These are phyloP conservation scores for Pyronema omphalodes DNA, from an alignment of 495 filamentous ascomycete species.

Conservation along the genomic window DNA sequence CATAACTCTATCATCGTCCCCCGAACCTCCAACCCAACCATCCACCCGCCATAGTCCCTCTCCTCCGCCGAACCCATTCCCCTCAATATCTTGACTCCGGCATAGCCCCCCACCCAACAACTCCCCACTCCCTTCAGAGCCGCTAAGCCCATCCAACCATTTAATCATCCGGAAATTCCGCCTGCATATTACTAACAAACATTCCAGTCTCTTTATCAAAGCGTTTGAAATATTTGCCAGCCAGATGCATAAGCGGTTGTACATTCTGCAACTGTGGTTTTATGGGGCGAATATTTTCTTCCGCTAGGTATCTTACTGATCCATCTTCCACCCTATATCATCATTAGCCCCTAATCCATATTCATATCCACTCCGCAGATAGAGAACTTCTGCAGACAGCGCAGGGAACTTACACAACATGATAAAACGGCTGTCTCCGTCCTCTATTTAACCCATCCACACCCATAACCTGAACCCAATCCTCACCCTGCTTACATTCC, in stretches of 20 bases:
- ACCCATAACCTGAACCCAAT: slow-evolving; percentile 39
- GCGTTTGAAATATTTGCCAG: slow-evolving; percentile 76
- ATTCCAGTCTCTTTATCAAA: slow-evolving; percentile 46
- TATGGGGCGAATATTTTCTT: slow-evolving; percentile 59
- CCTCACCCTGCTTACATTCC: slow-evolving; percentile 35
- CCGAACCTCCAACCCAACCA: too few relatives aligned
- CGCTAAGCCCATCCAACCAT: background rate
- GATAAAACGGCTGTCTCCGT: slow-evolving; percentile 64
- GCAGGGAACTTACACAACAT: slow-evolving; percentile 48
- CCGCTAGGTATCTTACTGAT: slow-evolving; percentile 58
- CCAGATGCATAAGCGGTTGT: slow-evolving; percentile 41
- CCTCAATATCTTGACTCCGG: too few relatives aligned
- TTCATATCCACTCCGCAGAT: too few relatives aligned
- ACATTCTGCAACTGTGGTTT: slow-evolving; percentile 30
- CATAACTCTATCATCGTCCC: too few relatives aligned
- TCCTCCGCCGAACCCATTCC: too few relatives aligned
- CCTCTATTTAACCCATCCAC: slow-evolving; percentile 43
- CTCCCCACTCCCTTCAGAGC: too few relatives aligned
- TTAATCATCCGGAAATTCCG: slow-evolving; percentile 74
- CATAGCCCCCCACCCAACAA: too few relatives aligned
- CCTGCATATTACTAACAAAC: slow-evolving; percentile 74
- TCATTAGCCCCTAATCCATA: slow-evolving; percentile 1
- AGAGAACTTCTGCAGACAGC: background rate
- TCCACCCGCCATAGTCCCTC: too few relatives aligned
- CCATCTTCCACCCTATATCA: slow-evolving; percentile 46